A percentile compares a stretch with the other conserved stretches of the same genome.
Evolutionary conservation across 805 yeast species (phyloP).

Genomic region (Saccharomyces eubayanus): DNA sequence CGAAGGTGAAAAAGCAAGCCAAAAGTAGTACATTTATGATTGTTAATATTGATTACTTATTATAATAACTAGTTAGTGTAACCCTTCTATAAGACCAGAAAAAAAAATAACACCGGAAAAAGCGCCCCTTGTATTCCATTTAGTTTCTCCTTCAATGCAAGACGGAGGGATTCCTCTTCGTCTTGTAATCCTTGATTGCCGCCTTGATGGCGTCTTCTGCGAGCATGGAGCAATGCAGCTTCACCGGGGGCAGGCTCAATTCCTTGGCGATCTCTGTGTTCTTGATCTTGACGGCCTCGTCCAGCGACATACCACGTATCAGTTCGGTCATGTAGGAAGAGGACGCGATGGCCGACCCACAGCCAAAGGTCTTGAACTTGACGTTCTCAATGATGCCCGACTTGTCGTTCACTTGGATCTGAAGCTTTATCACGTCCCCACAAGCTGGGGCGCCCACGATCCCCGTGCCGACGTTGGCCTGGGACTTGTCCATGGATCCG

Average conservation of each 20-base stretch:
- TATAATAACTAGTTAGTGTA: not conserved
- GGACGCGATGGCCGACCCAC: constrained; percentile 96
- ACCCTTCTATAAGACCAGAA: not conserved
- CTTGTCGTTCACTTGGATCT: constrained; percentile 83
- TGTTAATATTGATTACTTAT: not conserved
- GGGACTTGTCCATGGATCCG: constrained; percentile 78
- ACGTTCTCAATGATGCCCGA: constrained; percentile 91
- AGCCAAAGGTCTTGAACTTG: constrained; percentile 97
- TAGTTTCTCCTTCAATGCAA: constrained; percentile 1
- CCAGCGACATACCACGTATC: constrained; percentile 88
- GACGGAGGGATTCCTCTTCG: constrained; percentile 49
- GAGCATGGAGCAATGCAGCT: constrained; percentile 94
- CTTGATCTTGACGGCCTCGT: constrained; percentile 87
- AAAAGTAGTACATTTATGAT: not conserved
- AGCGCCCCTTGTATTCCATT: not conserved
- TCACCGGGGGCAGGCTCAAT: constrained; percentile 90
- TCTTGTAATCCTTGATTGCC: constrained; percentile 88
- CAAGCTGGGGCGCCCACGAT: constrained; percentile 99
- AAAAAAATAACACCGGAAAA: not conserved
- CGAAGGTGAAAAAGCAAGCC: not conserved
- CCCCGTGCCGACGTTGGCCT: constrained; percentile 84
- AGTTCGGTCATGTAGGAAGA: constrained; percentile 91
- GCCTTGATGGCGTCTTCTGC: constrained; percentile 98
- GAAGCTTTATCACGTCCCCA: constrained; percentile 97
- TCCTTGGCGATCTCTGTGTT: constrained; percentile 94